Base-by-base conservation (phyloP, 1,284 basidiomycete species). In the Papiliotrema fonsecae region DNA sequence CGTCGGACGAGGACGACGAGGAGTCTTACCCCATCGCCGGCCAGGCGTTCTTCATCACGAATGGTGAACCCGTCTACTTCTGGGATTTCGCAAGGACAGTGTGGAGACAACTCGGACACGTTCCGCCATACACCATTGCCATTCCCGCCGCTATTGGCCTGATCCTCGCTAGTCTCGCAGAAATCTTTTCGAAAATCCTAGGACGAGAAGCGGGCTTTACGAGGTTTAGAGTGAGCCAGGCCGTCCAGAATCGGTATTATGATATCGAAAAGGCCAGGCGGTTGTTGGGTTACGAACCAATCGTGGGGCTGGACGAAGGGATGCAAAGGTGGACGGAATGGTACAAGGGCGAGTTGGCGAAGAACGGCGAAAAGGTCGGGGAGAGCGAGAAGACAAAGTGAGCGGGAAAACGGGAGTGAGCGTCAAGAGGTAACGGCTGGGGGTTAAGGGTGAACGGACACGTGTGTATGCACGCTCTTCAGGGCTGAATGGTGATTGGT, bases 1-100 rank as follows among this genome's bases (percentile, higher is more conserved):
- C 67, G 16, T 56, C 65, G 45, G 51, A 40, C 31, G 56, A 59
- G 11, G 56, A 60, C 37, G 62, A 60, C 11, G 54, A 52, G 9
- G 48, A 49, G 1, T 56, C 40, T 24, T 73, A 58, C 14, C 78
- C 83, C 55, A 87, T 97, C 31, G 92, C 90, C 3, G 96, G 96
- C 0, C 87, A 97, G 70, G 88, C 79, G 0, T 99, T 96, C 78
- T 96, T 94, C 78, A 90, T 99, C 75, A 96, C 93, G 53, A 97
- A 97, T 68, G 92, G 93, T 56, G 93, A 97, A 70, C 94, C 93
- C 1, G 80, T 87, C 50, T 88, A 88, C 67, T 97, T 97, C 77
- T 98, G 94, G 94, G 93, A 97, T 75, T 86, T 96, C 68, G 80
- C 86, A 22, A 82, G 91, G 9, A 75, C 82, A 2, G 75, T 97